Evolutionary conservation across 371 early-diverging fungal genomes (phyloP).

Genomic region (Mortierella sp.): DNA sequence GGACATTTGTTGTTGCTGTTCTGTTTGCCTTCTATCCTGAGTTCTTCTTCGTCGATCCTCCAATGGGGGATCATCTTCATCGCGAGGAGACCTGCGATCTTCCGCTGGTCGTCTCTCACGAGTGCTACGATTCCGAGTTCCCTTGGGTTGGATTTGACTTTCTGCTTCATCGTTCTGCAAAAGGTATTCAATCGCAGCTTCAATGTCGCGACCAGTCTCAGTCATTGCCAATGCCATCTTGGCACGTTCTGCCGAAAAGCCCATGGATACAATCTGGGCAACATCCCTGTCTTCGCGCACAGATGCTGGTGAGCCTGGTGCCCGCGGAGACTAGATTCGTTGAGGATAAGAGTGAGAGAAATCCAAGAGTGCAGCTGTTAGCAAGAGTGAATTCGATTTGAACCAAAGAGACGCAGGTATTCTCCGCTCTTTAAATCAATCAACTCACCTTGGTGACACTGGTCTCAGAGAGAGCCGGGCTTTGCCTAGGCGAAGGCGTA

Average conservation of each 20-base stretch:
- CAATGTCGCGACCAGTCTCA: constrained; percentile 65
- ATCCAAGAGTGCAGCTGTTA: too few species aligned
- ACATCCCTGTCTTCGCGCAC: constrained; percentile 32
- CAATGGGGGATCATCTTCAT: constrained; percentile 23
- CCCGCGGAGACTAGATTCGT: constrained; percentile 9
- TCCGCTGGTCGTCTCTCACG: constrained; percentile 1
- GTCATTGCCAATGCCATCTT: constrained; percentile 73
- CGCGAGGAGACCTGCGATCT: constrained; percentile 17
- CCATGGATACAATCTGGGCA: constrained; percentile 81
- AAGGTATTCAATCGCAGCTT: constrained; percentile 71
- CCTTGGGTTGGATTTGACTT: constrained; percentile 20
- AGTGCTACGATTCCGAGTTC: constrained; percentile 1
- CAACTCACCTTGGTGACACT: constrained; percentile 14
- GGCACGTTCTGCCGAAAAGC: constrained; percentile 74
- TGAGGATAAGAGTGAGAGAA: not conserved
- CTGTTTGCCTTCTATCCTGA: constrained; percentile 5
- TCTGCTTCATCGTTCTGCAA: constrained; percentile 66
- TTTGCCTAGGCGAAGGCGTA: constrained; percentile 37
- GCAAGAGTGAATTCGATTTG: not conserved
- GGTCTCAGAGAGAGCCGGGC: constrained; percentile 58
- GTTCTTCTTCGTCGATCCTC: constrained; percentile 21
- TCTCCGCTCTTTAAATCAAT: too few species aligned
- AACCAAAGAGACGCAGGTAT: too few species aligned
- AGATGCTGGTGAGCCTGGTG: constrained; percentile 25
- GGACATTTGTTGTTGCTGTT: constrained; percentile 25